These are phyloP conservation scores for Populus hybrid DNA, from an alignment of 441 rosid genomes.

Conservation along the genomic window DNA sequence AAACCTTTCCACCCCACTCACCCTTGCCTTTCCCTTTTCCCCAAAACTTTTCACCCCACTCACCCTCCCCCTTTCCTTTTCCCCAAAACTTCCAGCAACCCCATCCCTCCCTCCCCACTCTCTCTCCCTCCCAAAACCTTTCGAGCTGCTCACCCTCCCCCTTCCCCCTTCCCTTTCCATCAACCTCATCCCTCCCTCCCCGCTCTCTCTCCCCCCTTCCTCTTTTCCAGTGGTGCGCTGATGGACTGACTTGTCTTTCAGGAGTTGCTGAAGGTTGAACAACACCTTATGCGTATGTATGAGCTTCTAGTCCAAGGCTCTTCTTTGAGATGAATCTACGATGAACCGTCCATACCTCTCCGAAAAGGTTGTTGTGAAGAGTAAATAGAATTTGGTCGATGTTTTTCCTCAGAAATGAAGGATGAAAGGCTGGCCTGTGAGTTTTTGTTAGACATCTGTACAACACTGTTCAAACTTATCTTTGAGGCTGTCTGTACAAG, in stretches of 20 bases:
- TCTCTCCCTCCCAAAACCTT: too few species aligned
- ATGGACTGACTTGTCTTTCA: constrained; percentile 25
- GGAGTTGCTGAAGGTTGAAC: constrained; percentile 53
- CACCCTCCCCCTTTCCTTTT: too few species aligned
- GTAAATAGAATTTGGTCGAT: neutral
- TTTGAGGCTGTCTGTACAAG: neutral
- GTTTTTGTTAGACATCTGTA: constrained; percentile 5
- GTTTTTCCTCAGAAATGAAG: neutral
- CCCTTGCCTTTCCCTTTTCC: too few species aligned
- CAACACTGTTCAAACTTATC: neutral
- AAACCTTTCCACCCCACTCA: too few species aligned
- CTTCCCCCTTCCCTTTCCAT: too few species aligned
- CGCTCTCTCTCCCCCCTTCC: too few species aligned
- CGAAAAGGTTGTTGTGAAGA: neutral
- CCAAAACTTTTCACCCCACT: too few species aligned
- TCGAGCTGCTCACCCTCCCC: too few species aligned
- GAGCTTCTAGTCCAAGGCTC: neutral
- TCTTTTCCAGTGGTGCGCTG: neutral
- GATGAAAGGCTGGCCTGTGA: neutral
- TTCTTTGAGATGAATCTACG: neutral
- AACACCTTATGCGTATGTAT: neutral
- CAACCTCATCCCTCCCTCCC: too few species aligned
- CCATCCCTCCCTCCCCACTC: too few species aligned
- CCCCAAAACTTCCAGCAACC: too few species aligned
- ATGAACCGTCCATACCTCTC: neutral